phyloP scores from a whole-genome alignment of 768 basidiomycete genomes.

The Kwoniella sp. region DNA sequence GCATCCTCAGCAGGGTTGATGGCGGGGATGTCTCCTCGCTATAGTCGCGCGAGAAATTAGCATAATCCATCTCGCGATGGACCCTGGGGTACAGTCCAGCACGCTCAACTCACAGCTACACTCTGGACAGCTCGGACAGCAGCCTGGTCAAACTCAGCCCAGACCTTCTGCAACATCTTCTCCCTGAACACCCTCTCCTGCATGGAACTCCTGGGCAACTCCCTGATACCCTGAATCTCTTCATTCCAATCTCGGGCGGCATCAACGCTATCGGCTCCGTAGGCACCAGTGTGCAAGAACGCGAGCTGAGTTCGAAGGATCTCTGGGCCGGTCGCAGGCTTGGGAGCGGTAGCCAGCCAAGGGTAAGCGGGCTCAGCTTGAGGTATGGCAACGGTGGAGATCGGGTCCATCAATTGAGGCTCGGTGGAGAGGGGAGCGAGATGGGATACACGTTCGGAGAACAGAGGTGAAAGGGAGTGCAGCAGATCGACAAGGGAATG shows the following conservation, averaged over 20 bases:
- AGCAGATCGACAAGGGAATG: slow-evolving; percentile 58
- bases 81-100: too few species aligned
- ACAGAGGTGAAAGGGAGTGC: slow-evolving; percentile 56
- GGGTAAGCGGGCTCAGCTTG: slow-evolving; percentile 57
- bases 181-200: slow-evolving; percentile 57
- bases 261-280: slow-evolving; percentile 56
- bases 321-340: slow-evolving; percentile 51
- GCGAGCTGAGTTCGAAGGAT: slow-evolving; percentile 57
- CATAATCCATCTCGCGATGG: too few species aligned
- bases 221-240: slow-evolving; percentile 57
- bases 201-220: slow-evolving; percentile 53
- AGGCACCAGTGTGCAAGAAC: slow-evolving; percentile 57
- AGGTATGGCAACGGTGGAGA: slow-evolving; percentile 57
- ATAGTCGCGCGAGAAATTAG: background rate
- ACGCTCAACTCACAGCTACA: slow-evolving; percentile 54
- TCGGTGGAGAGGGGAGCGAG: slow-evolving; percentile 41
- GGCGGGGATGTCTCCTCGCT: slow-evolving; percentile 57
- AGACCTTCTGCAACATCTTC: slow-evolving; percentile 56
- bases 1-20: slow-evolving; percentile 58
- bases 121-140: slow-evolving; percentile 55
- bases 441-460: slow-evolving; percentile 47
- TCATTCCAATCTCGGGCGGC: slow-evolving; percentile 60
- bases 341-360: slow-evolving; percentile 54
- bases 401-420: slow-evolving; percentile 44
- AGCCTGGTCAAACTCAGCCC: slow-evolving; percentile 57